phyloP scores from a whole-genome alignment of 2,329 filamentous ascomycete genomes.

The Colletotrichum kahawae region DNA sequence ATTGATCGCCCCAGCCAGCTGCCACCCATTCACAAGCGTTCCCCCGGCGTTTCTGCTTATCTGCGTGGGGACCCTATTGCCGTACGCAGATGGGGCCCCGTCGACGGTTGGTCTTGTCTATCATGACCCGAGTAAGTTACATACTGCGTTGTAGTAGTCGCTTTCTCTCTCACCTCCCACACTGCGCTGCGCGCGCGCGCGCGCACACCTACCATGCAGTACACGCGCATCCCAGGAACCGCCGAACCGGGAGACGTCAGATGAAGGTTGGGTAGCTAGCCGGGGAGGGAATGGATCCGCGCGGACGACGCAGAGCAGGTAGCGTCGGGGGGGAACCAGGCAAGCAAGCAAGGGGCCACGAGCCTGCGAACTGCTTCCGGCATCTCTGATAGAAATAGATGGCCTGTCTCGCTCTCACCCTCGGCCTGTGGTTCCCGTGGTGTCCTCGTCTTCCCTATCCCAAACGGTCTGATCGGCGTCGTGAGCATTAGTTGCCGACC shows the following conservation, averaged over 20 bases:
- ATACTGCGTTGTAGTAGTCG: not conserved
- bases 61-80: conserved; percentile 9
- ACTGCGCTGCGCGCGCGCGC: not conserved
- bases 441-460: not conserved
- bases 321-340: not conserved
- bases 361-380: not conserved
- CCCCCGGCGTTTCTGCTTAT: conserved; percentile 15
- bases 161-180: not conserved
- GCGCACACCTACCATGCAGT: not conserved
- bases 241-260: conserved; percentile 11
- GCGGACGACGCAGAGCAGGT: not conserved
- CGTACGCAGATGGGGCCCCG: not conserved
- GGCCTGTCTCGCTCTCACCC: not conserved
- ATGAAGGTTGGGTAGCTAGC: conserved; percentile 13
- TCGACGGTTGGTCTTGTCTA: conserved; percentile 5
- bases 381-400: not conserved
- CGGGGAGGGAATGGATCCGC: not conserved
- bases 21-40: conserved; percentile 6
- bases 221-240: not conserved
- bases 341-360: not conserved
- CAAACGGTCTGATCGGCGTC: not conserved
- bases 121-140: conserved; percentile 17
- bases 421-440: not conserved
- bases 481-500: not conserved
- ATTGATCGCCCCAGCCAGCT: conserved; percentile 9